phyloP scores from a whole-genome alignment of 805 yeast genomes.

The Candida insectorum region DNA sequence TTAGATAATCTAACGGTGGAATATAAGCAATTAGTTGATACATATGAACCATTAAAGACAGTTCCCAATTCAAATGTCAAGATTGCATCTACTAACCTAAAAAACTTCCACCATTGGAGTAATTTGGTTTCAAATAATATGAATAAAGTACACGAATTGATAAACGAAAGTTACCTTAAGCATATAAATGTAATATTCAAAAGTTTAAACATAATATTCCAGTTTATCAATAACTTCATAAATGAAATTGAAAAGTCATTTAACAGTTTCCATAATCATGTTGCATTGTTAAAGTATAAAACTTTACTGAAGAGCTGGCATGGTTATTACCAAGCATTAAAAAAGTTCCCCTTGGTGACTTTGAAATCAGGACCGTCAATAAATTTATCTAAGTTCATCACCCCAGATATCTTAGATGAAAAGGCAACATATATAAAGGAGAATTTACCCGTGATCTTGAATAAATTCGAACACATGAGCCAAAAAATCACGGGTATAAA shows the following conservation, averaged over 20 bases:
- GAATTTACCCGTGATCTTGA: slow-evolving; percentile 28
- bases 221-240: slow-evolving; percentile 48
- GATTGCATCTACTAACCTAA: slow-evolving; percentile 30
- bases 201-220: slow-evolving; percentile 45
- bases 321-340: slow-evolving; percentile 29
- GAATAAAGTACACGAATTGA: slow-evolving; percentile 24
- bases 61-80: slow-evolving; percentile 11
- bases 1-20: slow-evolving; percentile 7
- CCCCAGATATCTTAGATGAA: slow-evolving; percentile 31
- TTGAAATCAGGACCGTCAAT: slow-evolving; percentile 1
- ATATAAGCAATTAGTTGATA: slow-evolving; percentile 5
- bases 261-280: slow-evolving; percentile 32
- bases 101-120: slow-evolving; percentile 51
- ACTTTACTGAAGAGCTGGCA: slow-evolving; percentile 39
- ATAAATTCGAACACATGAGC: slow-evolving; percentile 29
- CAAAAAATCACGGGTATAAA: slow-evolving; percentile 34
- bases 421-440: slow-evolving; percentile 27
- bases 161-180: slow-evolving; percentile 20
- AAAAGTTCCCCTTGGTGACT: slow-evolving; percentile 33
- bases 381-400: slow-evolving; percentile 2
- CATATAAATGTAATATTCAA: slow-evolving; percentile 43
- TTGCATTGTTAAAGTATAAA: slow-evolving; percentile 37
- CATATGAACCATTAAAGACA: background rate
- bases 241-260: slow-evolving; percentile 48
- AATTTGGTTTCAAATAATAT: slow-evolving; percentile 38